Conservation (phyloP, 2,329 filamentous ascomycete species). For the Sporothrix phasma region DNA sequence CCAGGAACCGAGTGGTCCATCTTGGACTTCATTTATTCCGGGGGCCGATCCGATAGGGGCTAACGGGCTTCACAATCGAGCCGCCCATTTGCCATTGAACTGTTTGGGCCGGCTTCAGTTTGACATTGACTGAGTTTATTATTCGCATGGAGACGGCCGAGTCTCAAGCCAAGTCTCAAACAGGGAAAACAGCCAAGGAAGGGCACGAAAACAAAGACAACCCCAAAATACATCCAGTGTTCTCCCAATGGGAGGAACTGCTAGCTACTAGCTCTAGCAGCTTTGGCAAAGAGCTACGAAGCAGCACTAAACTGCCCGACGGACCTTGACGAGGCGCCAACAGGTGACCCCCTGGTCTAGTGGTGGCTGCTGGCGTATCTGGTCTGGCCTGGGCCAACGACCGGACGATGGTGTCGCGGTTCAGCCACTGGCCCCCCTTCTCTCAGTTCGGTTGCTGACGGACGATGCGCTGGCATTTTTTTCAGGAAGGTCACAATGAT, state of each 20-base stretch:
- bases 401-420: not conserved
- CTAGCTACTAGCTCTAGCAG: not conserved
- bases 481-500: not conserved
- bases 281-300: not conserved
- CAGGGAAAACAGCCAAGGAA: not conserved
- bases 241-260: not conserved
- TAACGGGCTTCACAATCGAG: not conserved
- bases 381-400: not conserved
- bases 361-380: not conserved
- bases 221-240: not conserved
- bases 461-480: not conserved
- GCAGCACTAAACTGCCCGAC: not conserved
- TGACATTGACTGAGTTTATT: not conserved
- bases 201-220: not conserved
- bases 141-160: not conserved
- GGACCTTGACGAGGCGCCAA: not conserved
- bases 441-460: not conserved
- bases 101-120: not conserved
- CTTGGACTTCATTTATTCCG: not conserved
- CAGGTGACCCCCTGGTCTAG: not conserved
- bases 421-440: not conserved
- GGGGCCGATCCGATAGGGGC: slow-evolving; percentile 1
- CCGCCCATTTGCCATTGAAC: not conserved
- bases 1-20: not conserved
- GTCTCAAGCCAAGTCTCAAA: too few relatives aligned